Base-by-base conservation (phyloP, 371 early-diverging fungal genomes). In the Hamiltosporidium tvaerminnensis region DNA sequence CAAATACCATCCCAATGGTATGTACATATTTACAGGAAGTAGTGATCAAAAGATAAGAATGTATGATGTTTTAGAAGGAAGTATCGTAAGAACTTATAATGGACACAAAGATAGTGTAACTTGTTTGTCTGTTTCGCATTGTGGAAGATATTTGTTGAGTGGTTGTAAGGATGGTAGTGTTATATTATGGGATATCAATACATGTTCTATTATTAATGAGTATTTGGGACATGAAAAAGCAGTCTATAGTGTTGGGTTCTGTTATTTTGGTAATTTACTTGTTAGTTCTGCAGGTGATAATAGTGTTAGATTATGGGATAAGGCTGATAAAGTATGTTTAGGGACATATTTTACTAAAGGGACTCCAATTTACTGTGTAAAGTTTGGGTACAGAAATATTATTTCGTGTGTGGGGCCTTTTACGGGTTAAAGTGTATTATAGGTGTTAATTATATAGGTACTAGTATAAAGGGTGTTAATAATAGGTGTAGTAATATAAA, bases 1-100 rank as follows among this genome's bases (percentile, higher is more conserved):
- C 33, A 84, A 84, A 69, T 98, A 96, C 76, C 99, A 98, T 77
- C 96, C 96, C 2, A 98, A 96, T 74, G 83, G 86, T 41, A 90
- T 89, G 66, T 98, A 97, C 73, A 59, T 97, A 14, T 85, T 89
- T 33, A 91, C 92, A 7, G 96, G 93, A 1, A 89, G 89, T 0
- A 83, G 84, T 65, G 98, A 97, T 80, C 82, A 84, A 58, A 89
- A 92, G 23, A 84, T 85, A n/a, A 82, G 96, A 38, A 78, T 97
- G 72, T 94, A 94, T 90, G 92, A 92, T 76, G 83, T 96, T 47
- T 87, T 90, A 69, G 79, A 83, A 57, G 96, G 94, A 38, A 79
- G 82, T 5, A 86, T 91, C 64, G 91, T 93, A 31, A 82, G 97
- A 49, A 83, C 92, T 9, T 89, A 96, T 72, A 86, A 85, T 14